Evolutionary conservation across 495 filamentous ascomycete species (phyloP).

Genomic region (Penicillium goetzii): DNA sequence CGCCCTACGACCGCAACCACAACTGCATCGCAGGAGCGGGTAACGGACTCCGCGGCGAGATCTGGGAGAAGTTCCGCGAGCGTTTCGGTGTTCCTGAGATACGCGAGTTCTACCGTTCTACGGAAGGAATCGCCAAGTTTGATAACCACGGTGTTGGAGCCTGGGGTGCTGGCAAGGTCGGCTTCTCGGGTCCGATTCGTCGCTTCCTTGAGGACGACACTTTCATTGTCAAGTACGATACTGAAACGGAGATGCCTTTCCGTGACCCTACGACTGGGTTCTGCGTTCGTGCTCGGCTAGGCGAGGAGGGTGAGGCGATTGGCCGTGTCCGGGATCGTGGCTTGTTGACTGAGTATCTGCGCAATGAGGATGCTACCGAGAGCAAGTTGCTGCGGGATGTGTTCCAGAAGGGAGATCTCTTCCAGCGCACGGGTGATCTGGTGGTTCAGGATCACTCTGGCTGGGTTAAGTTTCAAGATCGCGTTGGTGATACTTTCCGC

Average conservation of each 20-base stretch:
- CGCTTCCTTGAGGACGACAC: conserved; percentile 56
- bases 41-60: conserved; percentile 88
- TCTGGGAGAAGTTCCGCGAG: conserved; percentile 84
- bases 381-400: conserved; percentile 81
- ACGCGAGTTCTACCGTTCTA: conserved; percentile 88
- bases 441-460: conserved; percentile 72
- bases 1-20: conserved; percentile 74
- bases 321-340: conserved; percentile 65
- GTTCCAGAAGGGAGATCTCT: conserved; percentile 78
- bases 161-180: conserved; percentile 78
- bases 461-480: conserved; percentile 79
- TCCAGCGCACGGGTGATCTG: conserved; percentile 84
- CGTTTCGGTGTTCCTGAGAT: conserved; percentile 83
- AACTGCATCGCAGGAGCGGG: conserved; percentile 77
- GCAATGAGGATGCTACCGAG: conserved; percentile 71
- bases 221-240: conserved; percentile 72
- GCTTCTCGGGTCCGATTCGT: conserved; percentile 69
- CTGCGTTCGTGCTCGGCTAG: conserved; percentile 59
- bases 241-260: conserved; percentile 67
- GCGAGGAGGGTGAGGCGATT: conserved; percentile 81
- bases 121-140: conserved; percentile 73
- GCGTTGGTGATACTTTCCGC: conserved; percentile 91
- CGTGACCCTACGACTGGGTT: conserved; percentile 74
- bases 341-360: conserved; percentile 80
- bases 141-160: conserved; percentile 77